Evolutionary conservation across 2,329 filamentous ascomycete genomes (phyloP).

Genomic region (Talaromyces albobiverticillius): DNA sequence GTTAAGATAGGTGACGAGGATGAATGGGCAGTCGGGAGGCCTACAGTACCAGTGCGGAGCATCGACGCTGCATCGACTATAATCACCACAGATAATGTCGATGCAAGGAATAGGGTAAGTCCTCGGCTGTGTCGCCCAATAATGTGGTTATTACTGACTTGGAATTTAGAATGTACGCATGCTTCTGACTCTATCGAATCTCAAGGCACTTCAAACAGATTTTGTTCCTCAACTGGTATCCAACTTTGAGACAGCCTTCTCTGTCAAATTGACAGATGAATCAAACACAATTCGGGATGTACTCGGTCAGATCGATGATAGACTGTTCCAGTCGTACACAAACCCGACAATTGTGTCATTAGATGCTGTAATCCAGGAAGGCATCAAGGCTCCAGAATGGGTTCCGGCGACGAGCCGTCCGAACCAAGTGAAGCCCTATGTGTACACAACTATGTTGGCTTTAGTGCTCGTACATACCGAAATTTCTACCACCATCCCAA

Average conservation of each 20-base stretch:
- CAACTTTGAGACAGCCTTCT: constrained; percentile 91
- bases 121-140: background rate
- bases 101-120: constrained; percentile 54
- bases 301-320: constrained; percentile 81
- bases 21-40: constrained; percentile 50
- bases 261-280: constrained; percentile 90
- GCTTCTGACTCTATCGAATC: constrained; percentile 89
- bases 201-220: constrained; percentile 76
- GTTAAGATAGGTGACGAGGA: constrained; percentile 59
- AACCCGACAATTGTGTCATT: constrained; percentile 69
- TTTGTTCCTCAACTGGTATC: constrained; percentile 84
- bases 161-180: constrained; percentile 74
- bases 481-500: constrained; percentile 70
- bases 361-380: constrained; percentile 66
- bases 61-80: constrained; percentile 36
- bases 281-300: constrained; percentile 88
- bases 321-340: constrained; percentile 90
- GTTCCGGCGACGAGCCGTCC: constrained; percentile 60
- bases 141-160: constrained; percentile 1
- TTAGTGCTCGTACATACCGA: constrained; percentile 92
- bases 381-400: constrained; percentile 72
- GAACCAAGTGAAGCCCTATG: constrained; percentile 76
- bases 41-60: constrained; percentile 26
- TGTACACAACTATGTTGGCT: constrained; percentile 80
- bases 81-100: constrained; percentile 49